A percentile compares a stretch with the other conserved stretches of the same genome.
Conservation (phyloP, 1,284 basidiomycete species). For the Pseudomicrostroma phylloplanum region DNA sequence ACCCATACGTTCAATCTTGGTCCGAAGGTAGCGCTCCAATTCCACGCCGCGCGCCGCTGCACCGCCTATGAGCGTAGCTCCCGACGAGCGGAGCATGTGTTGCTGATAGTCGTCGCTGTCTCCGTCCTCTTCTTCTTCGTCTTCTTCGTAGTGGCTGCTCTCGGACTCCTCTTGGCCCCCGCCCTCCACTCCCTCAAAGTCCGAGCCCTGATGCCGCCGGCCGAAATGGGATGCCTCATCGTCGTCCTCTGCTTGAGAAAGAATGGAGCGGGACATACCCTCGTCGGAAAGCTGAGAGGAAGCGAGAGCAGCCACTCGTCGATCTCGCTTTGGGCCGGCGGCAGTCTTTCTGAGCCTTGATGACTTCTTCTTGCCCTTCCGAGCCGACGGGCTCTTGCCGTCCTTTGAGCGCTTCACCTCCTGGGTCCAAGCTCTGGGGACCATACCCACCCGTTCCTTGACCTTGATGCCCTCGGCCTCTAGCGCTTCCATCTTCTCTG, state of each 20-base stretch:
- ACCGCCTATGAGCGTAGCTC: constrained; percentile 78
- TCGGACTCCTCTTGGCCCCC: constrained; percentile 14
- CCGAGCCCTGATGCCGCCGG: too few relatives aligned
- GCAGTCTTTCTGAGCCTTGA: background rate
- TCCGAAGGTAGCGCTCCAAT: constrained; percentile 87
- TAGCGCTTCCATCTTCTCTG: constrained; percentile 87
- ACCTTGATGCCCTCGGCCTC: constrained; percentile 75
- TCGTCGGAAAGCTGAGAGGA: background rate
- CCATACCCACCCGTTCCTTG: constrained; percentile 83
- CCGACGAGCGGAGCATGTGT: constrained; percentile 57
- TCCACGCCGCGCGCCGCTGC: constrained; percentile 75
- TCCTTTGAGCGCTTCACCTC: constrained; percentile 15
- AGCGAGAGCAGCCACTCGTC: background rate
- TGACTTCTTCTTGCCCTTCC: constrained; percentile 4
- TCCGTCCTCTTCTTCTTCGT: constrained; percentile 38
- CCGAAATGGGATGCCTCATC: constrained; percentile 7
- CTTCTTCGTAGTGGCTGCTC: constrained; percentile 25
- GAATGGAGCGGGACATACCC: background rate
- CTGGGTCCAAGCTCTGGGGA: constrained; percentile 76
- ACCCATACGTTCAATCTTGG: constrained; percentile 93
- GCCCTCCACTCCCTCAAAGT: too few relatives aligned
- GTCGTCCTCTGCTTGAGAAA: constrained; percentile 15
- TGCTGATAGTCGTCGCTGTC: constrained; percentile 31
- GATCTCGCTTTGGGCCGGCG: background rate
- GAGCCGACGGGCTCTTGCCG: background rate